Evolutionary conservation across 345 rosid species (phyloP), one percentile per base, ranked within the genome.

Genomic region (Linum tenue): DNA sequence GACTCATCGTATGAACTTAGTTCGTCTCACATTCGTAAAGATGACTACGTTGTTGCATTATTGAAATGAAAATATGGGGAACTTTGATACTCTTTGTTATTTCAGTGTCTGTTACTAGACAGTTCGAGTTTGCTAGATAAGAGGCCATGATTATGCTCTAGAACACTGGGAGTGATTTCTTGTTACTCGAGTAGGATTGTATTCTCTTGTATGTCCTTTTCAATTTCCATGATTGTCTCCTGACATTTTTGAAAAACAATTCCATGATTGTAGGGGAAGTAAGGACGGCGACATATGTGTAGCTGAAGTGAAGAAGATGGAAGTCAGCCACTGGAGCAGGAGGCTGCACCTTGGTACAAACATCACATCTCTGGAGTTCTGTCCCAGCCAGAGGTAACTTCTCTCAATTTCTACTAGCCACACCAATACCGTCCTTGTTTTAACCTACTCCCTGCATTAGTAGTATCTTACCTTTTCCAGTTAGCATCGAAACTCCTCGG

Each of bases 231-330:
- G 31, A 22, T 22, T 22, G 31, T 22, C 31, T 22, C 31, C 31
- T 22, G 31, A 22, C 31, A 22, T 22, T 22, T 22, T 22, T 22
- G 31, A 22, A 22, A 22, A 22, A 22, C 31, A 22, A 22, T 22
- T 22, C 31, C 31, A 22, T 22, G 10, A 64, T 70, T 67, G 36
- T 61, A 90, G 98, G 72, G 98, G 92, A 74, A 91, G 96, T 77
- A 85, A 83, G 77, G 97, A 94, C 67, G 97, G 99, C 64, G 95
- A 90, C 70, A 68, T 94, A 31, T 82, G 89, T 63, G 85, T 88
- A 22, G 95, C 85, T 55, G 87, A 90, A 70, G 81, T 90, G n/a
- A 90, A 86, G 78, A 94, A 88, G 67, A 92, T 92, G 99, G 96
- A 85, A 70, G 76, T 90, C 56, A 78, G 77, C 76, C 99, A 94